phyloP scores from a whole-genome alignment of 2,329 filamentous ascomycete genomes.

The Colletotrichum navitas region DNA sequence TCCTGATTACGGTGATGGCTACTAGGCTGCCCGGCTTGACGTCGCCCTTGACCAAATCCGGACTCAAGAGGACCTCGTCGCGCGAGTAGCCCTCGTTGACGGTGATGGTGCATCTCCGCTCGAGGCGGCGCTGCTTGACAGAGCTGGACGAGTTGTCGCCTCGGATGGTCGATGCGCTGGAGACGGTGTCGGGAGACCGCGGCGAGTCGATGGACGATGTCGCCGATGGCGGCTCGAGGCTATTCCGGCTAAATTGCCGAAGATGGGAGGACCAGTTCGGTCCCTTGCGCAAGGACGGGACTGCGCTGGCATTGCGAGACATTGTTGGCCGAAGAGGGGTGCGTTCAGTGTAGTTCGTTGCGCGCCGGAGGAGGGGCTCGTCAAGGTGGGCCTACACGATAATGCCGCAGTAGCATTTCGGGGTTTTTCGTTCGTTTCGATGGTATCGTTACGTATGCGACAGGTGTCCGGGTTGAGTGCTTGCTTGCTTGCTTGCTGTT shows the following conservation, averaged over 20 bases:
- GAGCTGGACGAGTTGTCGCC: constrained; percentile 48
- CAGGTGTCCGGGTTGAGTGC: neutral
- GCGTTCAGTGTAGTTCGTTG: constrained; percentile 2
- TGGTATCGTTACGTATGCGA: neutral
- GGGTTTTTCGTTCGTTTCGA: neutral
- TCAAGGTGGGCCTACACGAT: constrained; percentile 30
- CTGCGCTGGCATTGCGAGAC: constrained; percentile 57
- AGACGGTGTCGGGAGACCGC: constrained; percentile 62
- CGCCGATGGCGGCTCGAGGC: constrained; percentile 57
- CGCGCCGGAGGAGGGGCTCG: constrained; percentile 31
- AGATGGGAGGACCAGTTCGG: constrained; percentile 66
- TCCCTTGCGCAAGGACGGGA: constrained; percentile 59
- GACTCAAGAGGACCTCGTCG: constrained; percentile 85
- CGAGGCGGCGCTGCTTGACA: constrained; percentile 50
- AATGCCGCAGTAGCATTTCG: constrained; percentile 36
- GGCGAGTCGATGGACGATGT: constrained; percentile 53
- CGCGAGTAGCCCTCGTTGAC: constrained; percentile 81
- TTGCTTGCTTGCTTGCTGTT: neutral
- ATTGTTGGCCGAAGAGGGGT: constrained; percentile 45
- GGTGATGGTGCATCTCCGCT: constrained; percentile 66
- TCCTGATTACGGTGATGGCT: constrained; percentile 74
- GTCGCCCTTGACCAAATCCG: constrained; percentile 74
- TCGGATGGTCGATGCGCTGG: constrained; percentile 63
- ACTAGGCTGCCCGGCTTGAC: constrained; percentile 77
- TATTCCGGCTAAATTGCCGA: constrained; percentile 64